Evolutionary conservation across 2,329 filamentous ascomycete genomes (phyloP), one percentile per base, ranked within the genome.

Genomic region (Graphilbum fragrans): DNA sequence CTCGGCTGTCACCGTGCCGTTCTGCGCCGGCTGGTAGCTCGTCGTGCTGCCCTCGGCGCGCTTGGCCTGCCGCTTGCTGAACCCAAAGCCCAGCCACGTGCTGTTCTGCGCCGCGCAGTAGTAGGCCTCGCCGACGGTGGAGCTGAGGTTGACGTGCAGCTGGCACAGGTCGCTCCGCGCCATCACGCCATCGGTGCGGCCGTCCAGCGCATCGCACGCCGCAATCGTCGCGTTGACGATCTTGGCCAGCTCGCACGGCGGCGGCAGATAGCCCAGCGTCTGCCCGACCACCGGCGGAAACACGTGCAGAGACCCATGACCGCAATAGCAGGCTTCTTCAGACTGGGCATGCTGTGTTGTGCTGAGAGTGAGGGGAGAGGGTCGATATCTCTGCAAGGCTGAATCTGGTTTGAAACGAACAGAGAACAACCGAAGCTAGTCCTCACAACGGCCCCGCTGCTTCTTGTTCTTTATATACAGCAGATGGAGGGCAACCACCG

Each of bases 61-160:
- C 29, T 20, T 9, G 10, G 34, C 5, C 31, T 33, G 31, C 14
- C 34, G 18, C 31, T 39, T 39, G 19, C 27, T 33, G 38, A 39
- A 39, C 8, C 38, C 38, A 17, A 22, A 5, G 52, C 58, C 44
- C 58, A 64, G 16, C 63, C 59, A 52, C 67, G 65, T 17, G 65
- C 66, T 2, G 38, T 21, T 33, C 29, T 17, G 18, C 8, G 37
- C 42, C 3, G 38, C 45, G 37, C 50, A 52, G 38, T 33, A 39
- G 41, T 50, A 75, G 2, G 62, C 38, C 40, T 58, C 46, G n/a
- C 70, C 71, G 41, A 74, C 56, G 33, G 61, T 63, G 16, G 58
- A 55, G 42, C 53, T 64, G 23, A 69, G 48, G 49, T 74, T 61
- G 45, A 63, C 64, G 29, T 62, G 53, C 9, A 69, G 53, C 42